These are phyloP conservation scores for Eudorina sp. DNA, from an alignment of 139 green algal genomes.

Conservation along the genomic window DNA sequence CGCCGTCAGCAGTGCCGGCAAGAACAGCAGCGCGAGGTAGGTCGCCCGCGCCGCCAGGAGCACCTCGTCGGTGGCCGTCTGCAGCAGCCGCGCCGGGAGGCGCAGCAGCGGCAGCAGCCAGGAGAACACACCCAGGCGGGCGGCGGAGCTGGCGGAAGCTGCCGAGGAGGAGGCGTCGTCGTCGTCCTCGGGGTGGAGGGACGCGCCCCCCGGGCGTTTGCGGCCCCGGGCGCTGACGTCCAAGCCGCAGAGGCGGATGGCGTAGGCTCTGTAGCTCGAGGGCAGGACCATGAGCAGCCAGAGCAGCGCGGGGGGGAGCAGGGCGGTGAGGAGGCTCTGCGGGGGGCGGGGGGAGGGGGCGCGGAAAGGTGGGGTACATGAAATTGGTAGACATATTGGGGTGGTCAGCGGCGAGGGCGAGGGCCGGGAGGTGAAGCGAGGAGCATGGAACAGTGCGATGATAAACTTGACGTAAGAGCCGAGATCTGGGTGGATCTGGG, in stretches of 20 bases:
- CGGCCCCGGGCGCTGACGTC: not conserved
- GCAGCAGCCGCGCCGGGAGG: no score
- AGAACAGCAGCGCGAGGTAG: slow-evolving; percentile 80
- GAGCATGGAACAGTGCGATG: no score
- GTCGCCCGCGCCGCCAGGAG: slow-evolving; percentile 57
- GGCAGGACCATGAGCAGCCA: slow-evolving; percentile 33
- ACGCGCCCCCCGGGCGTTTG: not conserved
- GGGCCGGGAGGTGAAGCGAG: no score
- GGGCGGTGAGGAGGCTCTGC: slow-evolving; percentile 3
- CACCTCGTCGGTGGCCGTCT: slow-evolving; percentile 50
- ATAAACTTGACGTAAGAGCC: no score
- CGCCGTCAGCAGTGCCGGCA: slow-evolving; percentile 66
- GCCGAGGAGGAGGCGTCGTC: not conserved
- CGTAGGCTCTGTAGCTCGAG: not conserved
- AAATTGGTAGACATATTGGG: no score
- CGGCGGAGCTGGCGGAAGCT: not conserved
- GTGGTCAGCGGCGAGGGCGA: no score
- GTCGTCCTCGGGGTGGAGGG: not conserved
- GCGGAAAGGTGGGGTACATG: no score
- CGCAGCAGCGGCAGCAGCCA: not conserved
- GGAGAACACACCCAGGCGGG: not conserved
- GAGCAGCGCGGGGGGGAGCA: slow-evolving; percentile 37
- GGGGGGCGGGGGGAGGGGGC: not conserved
- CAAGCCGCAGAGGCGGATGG: not conserved
- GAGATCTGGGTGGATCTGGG: no score